These are phyloP conservation scores for Colletotrichum sublineola DNA, from an alignment of 2,329 filamentous ascomycete genomes.

Conservation along the genomic window DNA sequence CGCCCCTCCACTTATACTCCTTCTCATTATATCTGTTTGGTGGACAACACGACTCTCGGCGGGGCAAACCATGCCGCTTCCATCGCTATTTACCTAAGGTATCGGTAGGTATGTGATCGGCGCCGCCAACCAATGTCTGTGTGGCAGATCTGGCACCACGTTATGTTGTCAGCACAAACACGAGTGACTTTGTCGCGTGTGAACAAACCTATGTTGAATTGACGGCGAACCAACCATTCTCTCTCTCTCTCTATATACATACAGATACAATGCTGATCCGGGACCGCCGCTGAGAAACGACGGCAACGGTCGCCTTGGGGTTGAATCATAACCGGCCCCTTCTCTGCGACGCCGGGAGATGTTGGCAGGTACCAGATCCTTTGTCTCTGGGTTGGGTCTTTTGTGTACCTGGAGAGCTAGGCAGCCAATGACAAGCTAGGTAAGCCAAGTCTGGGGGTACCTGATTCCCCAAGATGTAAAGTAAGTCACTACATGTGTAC, in stretches of 20 bases:
- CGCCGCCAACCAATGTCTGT: conserved; percentile 1
- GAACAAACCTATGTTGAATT: not conserved
- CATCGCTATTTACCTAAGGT: too few species aligned
- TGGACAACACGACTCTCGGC: not conserved
- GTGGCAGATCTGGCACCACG: not conserved
- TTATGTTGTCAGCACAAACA: not conserved
- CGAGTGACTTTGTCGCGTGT: not conserved
- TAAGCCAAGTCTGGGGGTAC: conserved; percentile 23
- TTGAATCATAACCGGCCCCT: not conserved
- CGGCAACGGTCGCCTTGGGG: not conserved
- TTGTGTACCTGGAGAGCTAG: conserved; percentile 5
- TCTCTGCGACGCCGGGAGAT: conserved; percentile 12
- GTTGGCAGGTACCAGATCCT: conserved; percentile 3
- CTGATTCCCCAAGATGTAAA: conserved; percentile 9
- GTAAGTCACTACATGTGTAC: not conserved
- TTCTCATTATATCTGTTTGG: conserved; percentile 2
- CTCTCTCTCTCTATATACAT: not conserved
- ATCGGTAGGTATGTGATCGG: not conserved
- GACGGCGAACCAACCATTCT: not conserved
- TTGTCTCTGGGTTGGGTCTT: conserved; percentile 16
- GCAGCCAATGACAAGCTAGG: conserved; percentile 17
- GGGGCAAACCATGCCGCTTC: not conserved
- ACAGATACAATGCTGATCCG: conserved; percentile 5
- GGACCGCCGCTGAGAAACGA: conserved; percentile 17
- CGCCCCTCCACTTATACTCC: conserved; percentile 9